These are phyloP conservation scores for Aeschynomene evenia DNA, from an alignment of 306 rosid species.

Conservation along the genomic window DNA sequence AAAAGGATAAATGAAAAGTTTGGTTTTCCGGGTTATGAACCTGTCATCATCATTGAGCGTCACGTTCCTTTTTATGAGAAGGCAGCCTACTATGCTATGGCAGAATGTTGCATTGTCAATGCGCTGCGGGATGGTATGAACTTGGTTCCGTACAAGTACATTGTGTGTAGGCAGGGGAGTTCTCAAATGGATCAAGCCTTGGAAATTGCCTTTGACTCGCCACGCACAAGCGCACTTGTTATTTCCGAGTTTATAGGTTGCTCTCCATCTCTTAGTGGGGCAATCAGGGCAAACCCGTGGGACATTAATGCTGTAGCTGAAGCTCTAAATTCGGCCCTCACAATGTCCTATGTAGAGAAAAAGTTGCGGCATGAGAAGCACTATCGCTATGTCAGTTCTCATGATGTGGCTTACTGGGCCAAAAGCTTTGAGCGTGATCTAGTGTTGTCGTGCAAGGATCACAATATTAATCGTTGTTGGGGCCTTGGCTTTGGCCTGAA, in stretches of 20 bases:
- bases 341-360: slow-evolving; percentile 59
- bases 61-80: slow-evolving; percentile 64
- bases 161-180: slow-evolving; percentile 73
- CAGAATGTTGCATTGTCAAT: slow-evolving; percentile 83
- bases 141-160: slow-evolving; percentile 71
- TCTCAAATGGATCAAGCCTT: slow-evolving; percentile 46
- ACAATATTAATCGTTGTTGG: slow-evolving; percentile 63
- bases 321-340: slow-evolving; percentile 64
- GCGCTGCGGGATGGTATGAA: slow-evolving; percentile 92
- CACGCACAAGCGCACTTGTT: slow-evolving; percentile 67
- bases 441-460: slow-evolving; percentile 73
- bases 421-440: slow-evolving; percentile 65
- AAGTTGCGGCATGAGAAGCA: slow-evolving; percentile 79
- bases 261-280: slow-evolving; percentile 90
- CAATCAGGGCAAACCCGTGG: slow-evolving; percentile 89
- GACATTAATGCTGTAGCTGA: slow-evolving; percentile 71
- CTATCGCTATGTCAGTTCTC: slow-evolving; percentile 74
- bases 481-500: slow-evolving; percentile 76
- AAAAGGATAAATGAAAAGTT: slow-evolving; percentile 53
- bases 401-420: slow-evolving; percentile 85
- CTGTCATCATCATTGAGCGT: slow-evolving; percentile 62
- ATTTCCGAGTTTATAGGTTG: slow-evolving; percentile 91
- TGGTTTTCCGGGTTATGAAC: slow-evolving; percentile 67
- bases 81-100: slow-evolving; percentile 66
- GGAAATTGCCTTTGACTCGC: slow-evolving; percentile 32